These are phyloP conservation scores for Cyberlindnera maritima DNA, from an alignment of 805 yeast species.

Conservation along the genomic window DNA sequence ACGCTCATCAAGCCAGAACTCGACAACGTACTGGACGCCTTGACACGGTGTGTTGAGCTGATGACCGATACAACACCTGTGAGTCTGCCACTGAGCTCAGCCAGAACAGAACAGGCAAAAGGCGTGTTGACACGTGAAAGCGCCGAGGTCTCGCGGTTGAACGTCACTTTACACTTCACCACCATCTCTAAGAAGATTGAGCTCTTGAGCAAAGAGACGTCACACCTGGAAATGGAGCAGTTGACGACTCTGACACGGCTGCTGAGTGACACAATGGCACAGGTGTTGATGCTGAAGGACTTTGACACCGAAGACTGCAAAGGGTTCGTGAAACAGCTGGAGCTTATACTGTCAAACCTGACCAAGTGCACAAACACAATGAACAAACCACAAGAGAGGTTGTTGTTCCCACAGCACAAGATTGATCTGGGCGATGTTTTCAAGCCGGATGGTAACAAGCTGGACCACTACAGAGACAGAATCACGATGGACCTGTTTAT, in stretches of 20 bases:
- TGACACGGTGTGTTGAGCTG: constrained; percentile 38
- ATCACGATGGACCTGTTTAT: constrained; percentile 56
- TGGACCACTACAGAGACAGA: constrained; percentile 33
- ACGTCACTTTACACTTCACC: constrained; percentile 36
- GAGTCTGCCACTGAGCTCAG: constrained; percentile 53
- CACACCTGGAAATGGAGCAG: constrained; percentile 39
- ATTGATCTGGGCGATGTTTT: constrained; percentile 39
- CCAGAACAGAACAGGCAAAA: constrained; percentile 51
- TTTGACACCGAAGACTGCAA: constrained; percentile 9
- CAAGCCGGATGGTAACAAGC: constrained; percentile 27
- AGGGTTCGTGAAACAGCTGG: constrained; percentile 15
- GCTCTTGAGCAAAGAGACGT: constrained; percentile 36
- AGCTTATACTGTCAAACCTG: constrained; percentile 25
- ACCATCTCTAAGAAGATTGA: constrained; percentile 39
- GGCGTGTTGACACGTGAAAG: constrained; percentile 61
- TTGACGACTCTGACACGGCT: constrained; percentile 34
- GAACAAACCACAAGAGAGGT: constrained; percentile 50
- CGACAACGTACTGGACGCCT: constrained; percentile 44
- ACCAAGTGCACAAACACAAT: constrained; percentile 35
- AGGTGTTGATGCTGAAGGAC: constrained; percentile 37
- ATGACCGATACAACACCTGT: constrained; percentile 40
- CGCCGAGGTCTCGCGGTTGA: constrained; percentile 47
- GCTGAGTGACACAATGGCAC: constrained; percentile 25
- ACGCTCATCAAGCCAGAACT: constrained; percentile 46
- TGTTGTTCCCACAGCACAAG: constrained; percentile 58